A percentile compares a stretch with the other conserved stretches of the same genome.
Evolutionary conservation across 2,329 filamentous ascomycete genomes (phyloP).

Genomic region (Catunica adiposa): DNA sequence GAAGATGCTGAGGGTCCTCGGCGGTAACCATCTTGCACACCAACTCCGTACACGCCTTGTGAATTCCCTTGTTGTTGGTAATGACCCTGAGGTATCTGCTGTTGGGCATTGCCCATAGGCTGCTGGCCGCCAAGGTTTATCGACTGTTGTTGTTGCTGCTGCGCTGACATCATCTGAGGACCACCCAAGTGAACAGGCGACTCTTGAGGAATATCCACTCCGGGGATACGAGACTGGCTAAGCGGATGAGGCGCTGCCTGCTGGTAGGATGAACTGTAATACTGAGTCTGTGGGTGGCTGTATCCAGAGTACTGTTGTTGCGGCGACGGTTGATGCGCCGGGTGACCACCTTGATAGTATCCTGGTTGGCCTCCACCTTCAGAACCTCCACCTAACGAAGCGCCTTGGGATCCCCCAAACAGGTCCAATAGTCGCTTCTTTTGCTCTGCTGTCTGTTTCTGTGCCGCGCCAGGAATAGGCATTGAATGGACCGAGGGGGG

Average conservation of each 20-base stretch:
- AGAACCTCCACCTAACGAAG: neutral
- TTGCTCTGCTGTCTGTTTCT: slow-evolving; percentile 25
- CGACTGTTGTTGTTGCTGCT: slow-evolving; percentile 2
- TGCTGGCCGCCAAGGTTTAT: neutral
- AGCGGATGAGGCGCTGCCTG: slow-evolving; percentile 11
- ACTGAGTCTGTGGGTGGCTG: slow-evolving; percentile 10
- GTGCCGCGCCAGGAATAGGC: slow-evolving; percentile 17
- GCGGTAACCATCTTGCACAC: slow-evolving; percentile 17
- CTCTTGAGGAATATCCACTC: neutral
- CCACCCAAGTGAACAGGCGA: neutral
- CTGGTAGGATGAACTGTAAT: slow-evolving; percentile 11
- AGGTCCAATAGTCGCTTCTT: slow-evolving; percentile 40
- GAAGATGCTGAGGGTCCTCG: slow-evolving; percentile 30
- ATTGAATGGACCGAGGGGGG: slow-evolving; percentile 19
- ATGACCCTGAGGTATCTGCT: neutral
- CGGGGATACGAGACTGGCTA: slow-evolving; percentile 11
- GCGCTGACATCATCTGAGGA: neutral
- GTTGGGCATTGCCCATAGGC: neutral
- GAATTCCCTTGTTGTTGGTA: neutral
- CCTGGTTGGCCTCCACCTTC: slow-evolving; percentile 4
- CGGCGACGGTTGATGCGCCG: slow-evolving; percentile 6
- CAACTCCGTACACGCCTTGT: neutral
- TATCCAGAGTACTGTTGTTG: slow-evolving; percentile 12
- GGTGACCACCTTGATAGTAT: slow-evolving; percentile 6
- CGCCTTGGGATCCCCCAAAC: slow-evolving; percentile 36